Base-by-base conservation (phyloP, 306 rosid genomes). In the Trifolium dubium region DNA sequence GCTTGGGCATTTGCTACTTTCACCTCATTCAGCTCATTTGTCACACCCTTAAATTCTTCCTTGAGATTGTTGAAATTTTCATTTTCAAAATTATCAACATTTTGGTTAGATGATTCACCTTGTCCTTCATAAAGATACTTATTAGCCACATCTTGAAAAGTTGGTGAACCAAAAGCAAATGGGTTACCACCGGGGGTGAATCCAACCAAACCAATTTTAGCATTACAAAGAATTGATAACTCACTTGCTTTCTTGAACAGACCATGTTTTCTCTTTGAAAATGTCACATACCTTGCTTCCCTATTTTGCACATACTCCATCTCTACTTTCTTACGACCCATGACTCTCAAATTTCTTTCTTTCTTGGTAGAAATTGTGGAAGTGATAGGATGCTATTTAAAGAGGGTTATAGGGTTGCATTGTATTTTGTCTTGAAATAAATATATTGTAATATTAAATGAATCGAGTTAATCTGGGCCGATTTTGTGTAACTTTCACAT, bases 131-230 rank as follows among this genome's bases (percentile, higher is more conserved):
- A 5, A 35, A 35, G 47, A 7, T n/a, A 63, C 68, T 35, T 8
- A 35, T 35, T 0, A n/a, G 46, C 3, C 13, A 63, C 68, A 63
- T 0, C 68, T 14, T 63, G 12, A 35, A 35, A 34, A 31, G 13
- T 15, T 63, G 68, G 68, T n/a, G 47, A 63, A 8, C 47, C 49
- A 63, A 63, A 37, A 35, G 68, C 13, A 37, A 63, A 63, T 8
- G 47, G 68, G 0, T 10, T 15, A 15, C 49, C 68, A 35, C 29
- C 44, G 4, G 47, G 47, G 4, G 30, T 14, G 46, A 34, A 63
- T 34, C 68, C 68, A 63, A 9, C 2, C 12, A 63, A 2, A n/a
- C 29, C 44, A 8, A 63, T 29, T 35, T 14, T 35, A 35, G 46
- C 30, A 8, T 19, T 23, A 35, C 28, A 63, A 63, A 63, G 44